Base-by-base conservation (phyloP, 177 flowering plant species). In the Vitis hybrid region DNA sequence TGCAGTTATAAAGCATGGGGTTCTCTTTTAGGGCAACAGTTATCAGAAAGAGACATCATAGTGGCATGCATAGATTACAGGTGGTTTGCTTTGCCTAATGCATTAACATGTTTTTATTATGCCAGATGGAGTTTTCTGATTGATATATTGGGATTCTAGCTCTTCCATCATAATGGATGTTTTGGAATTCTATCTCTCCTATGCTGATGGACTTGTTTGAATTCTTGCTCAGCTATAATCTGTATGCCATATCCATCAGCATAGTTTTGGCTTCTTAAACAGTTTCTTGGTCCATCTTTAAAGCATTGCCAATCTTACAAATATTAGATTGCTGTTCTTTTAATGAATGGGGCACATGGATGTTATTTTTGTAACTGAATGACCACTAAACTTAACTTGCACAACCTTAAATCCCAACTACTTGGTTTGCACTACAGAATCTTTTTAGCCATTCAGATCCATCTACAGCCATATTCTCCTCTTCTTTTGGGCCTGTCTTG, bases 1-100 rank as follows among this genome's bases (percentile, higher is more conserved):
- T 83, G 73, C 79, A 94, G 99, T 75, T 90, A 93, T 71, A 93
- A 93, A 82, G 99, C 99, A 67, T 95, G 98, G 98, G 99, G 98
- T 71, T 81, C 94, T 69, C 93, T 95, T 74, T 71, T 95, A 61
- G 98, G 99, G 63, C 79, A 73, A 63, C 90, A 89, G 67, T 76
- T 95, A 77, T 87, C 98, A 56, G 98, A 90, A 76, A 87, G 93
- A 73, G 94, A 83, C 72, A 77, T 95, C 68, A 86, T 95, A 48
- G 99, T 95, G 58, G 99, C 99, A 71, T 95, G 97, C 78, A 77
- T 95, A 77, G 99, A 95, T 77, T 95, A 93, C 87, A 91, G 99
- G 99, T 91, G 64, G 52, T 49, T 55, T 14, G 29, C 20, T 58
- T 65, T 13, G 48, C 59, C 72, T 75, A 51, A 69, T 53, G 66